Evolutionary conservation across 1,284 basidiomycete species (phyloP).

Genomic region (Sporisorium exsertum): DNA sequence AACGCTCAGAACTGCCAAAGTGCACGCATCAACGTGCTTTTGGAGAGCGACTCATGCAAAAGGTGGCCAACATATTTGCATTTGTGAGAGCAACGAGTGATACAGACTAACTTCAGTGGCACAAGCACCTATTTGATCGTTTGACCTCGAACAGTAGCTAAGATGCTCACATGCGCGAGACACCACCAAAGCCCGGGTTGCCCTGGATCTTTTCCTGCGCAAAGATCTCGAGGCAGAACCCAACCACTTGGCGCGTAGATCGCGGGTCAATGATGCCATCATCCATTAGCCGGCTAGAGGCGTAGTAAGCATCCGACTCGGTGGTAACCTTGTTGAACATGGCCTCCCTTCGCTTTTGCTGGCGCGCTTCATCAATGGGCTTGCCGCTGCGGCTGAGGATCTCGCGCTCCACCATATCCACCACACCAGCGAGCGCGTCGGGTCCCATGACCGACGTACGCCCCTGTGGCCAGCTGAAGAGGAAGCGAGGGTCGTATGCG

Average conservation of each 20-base stretch:
- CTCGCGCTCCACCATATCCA: conserved; percentile 10
- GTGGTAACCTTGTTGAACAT: conserved; percentile 6
- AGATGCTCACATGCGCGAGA: conserved; percentile 12
- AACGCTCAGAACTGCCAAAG: no score
- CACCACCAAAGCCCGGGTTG: conserved; percentile 4
- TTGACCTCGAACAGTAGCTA: no score
- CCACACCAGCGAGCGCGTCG: conserved; percentile 1
- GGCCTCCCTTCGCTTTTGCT: conserved; percentile 6
- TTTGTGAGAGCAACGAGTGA: no score
- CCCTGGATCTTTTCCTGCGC: conserved; percentile 9
- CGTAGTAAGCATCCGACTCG: conserved; percentile 2
- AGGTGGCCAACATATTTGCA: no score
- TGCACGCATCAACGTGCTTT: no score
- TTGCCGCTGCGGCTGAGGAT: conserved; percentile 4
- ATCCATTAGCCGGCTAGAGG: conserved; percentile 7
- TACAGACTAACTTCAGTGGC: no score
- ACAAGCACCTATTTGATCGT: no score
- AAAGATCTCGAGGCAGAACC: conserved; percentile 10
- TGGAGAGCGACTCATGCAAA: no score
- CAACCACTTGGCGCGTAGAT: conserved; percentile 3
- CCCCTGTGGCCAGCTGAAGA: conserved; percentile 7
- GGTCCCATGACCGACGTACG: conserved; percentile 8
- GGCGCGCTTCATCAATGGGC: conserved; percentile 3
- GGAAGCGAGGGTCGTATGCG: conserved; percentile 8
- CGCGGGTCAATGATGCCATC: conserved; percentile 7